Percentiles rank a stretch among this genome's conserved stretches.
These are phyloP conservation scores for Fusarium transvaalense DNA, from an alignment of 2,329 filamentous ascomycete genomes.

Conservation along the genomic window DNA sequence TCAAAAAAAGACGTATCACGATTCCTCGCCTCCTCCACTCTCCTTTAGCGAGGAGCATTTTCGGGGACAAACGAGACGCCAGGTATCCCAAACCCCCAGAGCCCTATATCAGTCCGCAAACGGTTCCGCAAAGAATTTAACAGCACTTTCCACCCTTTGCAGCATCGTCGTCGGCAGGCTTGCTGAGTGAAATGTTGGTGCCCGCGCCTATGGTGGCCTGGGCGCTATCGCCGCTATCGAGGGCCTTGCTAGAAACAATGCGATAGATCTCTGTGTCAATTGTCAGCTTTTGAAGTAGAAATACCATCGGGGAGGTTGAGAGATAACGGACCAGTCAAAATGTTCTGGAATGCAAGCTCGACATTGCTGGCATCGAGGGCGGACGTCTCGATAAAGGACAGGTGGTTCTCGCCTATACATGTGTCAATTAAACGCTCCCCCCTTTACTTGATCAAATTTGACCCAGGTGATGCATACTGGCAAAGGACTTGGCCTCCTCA, in stretches of 20 bases:
- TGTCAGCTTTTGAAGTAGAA: constrained; percentile 23
- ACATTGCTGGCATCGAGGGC: constrained; percentile 99
- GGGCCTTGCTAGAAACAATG: constrained; percentile 97
- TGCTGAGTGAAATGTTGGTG: constrained; percentile 87
- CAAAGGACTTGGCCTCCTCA: constrained; percentile 97
- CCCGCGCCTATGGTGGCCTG: constrained; percentile 84
- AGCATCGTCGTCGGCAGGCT: constrained; percentile 80
- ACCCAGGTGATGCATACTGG: constrained; percentile 70
- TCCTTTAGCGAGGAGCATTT: constrained; percentile 53
- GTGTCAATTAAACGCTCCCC: constrained; percentile 32
- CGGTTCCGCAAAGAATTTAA: constrained; percentile 60
- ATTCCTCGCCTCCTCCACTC: constrained; percentile 53
- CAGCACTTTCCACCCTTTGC: constrained; percentile 87
- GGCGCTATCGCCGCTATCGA: constrained; percentile 87
- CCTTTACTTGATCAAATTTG: constrained; percentile 10
- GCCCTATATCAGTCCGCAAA: constrained; percentile 46
- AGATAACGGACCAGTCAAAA: constrained; percentile 83
- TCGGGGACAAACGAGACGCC: constrained; percentile 53
- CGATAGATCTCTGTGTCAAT: constrained; percentile 88
- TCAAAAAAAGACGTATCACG: constrained; percentile 55
- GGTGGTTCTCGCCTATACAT: constrained; percentile 87
- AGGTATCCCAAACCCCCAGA: constrained; percentile 51
- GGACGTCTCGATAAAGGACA: constrained; percentile 99
- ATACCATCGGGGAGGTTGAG: constrained; percentile 2
- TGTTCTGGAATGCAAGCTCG: constrained; percentile 99